Base-by-base conservation (phyloP, 2,329 filamentous ascomycete species). In the Alternaria rosae region DNA sequence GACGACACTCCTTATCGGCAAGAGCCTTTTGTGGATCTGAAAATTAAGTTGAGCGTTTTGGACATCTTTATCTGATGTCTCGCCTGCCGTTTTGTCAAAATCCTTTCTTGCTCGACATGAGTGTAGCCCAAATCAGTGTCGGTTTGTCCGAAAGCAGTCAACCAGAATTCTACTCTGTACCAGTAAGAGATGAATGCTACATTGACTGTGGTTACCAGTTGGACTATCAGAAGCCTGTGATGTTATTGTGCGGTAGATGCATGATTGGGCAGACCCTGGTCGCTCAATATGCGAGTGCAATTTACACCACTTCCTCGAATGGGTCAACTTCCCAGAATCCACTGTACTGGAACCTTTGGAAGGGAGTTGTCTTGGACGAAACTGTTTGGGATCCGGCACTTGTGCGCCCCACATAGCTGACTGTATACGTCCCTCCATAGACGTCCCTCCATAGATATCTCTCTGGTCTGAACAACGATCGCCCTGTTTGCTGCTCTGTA, bases 271-370 rank as follows among this genome's bases (percentile, higher is more conserved):
- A 20, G 47, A 32, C 35, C 43, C 47, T 44, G 20, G 32, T 58
- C 47, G 48, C 47, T 43, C 44, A 60, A 60, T 60, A 11, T 60
- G n/a, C 45, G 28, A 38, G 43, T 30, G 20, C 52, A 56, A 43
- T 56, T 20, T 43, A 56, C 35, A n/a, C 38, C 52, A 56, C 57
- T 28, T 52, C 35, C 35, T 38, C 35, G 35, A 38, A 38, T 38
- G 35, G 23, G 15, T 32, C n/a, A 25, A 47, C 23, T 41, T 47
- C 26, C 35, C 53, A 51, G 38, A 25, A 51, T 17, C 50, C 30
- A 48, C 21, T 28, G 10, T 23, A 32, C 17, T 32, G 17, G 45
- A 25, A 21, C 6, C 12, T 13, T 42, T 15, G 5, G 54, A 17
- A 12, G 28, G 12, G 32, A 26, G 35, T 41, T 6, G n/a, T 30